A percentile compares a stretch with the other conserved stretches of the same genome.
These are phyloP conservation scores for Smithsoniella earleae DNA, from an alignment of 163 green algal species.

Conservation along the genomic window DNA sequence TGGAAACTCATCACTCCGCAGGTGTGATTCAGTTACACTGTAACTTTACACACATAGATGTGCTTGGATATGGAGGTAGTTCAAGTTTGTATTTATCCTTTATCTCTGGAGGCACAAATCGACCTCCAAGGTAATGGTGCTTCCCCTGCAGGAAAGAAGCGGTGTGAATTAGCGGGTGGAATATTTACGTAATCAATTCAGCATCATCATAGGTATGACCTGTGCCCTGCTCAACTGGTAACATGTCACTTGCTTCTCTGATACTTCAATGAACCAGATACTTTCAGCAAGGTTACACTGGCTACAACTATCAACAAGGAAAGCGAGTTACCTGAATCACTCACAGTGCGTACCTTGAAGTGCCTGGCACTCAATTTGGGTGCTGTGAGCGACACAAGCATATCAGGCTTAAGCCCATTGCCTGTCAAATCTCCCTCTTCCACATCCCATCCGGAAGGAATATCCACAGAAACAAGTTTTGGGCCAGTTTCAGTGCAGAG, in stretches of 20 bases:
- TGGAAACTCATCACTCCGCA: too few relatives aligned
- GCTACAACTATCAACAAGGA: too few relatives aligned
- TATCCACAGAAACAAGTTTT: slow-evolving; percentile 75
- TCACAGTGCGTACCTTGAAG: slow-evolving; percentile 64
- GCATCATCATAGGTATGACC: too few relatives aligned
- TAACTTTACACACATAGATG: slow-evolving; percentile 53
- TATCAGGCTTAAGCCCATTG: slow-evolving; percentile 60
- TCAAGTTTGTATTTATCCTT: slow-evolving; percentile 65
- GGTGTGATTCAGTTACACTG: too few relatives aligned
- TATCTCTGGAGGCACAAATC: slow-evolving; percentile 81
- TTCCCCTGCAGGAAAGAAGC: slow-evolving; percentile 48
- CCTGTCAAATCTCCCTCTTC: slow-evolving; percentile 54
- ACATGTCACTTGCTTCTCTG: too few relatives aligned
- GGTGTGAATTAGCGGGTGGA: too few relatives aligned
- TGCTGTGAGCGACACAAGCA: slow-evolving; percentile 89
- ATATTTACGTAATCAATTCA: too few relatives aligned
- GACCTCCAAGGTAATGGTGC: slow-evolving; percentile 87
- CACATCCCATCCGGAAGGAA: slow-evolving; percentile 84
- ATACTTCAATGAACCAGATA: too few relatives aligned
- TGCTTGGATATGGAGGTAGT: slow-evolving; percentile 73
- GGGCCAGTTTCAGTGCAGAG: slow-evolving; percentile 41
- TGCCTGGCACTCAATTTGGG: slow-evolving; percentile 70
- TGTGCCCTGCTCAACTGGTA: too few relatives aligned
- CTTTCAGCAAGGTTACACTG: too few relatives aligned
- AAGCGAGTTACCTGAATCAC: too few relatives aligned